Conservation (phyloP, 2,329 filamentous ascomycete genomes). For the Talaromyces sp. region DNA sequence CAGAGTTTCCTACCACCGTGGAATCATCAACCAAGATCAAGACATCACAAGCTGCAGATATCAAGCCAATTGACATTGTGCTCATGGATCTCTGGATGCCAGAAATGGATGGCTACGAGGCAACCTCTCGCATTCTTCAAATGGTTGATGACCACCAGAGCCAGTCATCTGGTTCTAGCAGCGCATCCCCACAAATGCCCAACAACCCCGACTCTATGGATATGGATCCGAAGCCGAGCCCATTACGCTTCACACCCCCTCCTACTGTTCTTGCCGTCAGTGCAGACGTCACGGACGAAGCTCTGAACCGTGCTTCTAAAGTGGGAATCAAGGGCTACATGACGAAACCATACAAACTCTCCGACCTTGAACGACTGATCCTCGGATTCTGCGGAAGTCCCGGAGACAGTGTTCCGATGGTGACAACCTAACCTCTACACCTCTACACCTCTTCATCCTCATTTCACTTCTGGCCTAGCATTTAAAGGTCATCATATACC, state of each 20-base stretch:
- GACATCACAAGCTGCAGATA: conserved; percentile 29
- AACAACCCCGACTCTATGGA: conserved; percentile 19
- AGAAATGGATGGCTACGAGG: conserved; percentile 71
- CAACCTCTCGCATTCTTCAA: conserved; percentile 63
- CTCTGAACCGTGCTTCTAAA: conserved; percentile 61
- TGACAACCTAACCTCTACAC: not conserved
- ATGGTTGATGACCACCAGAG: conserved; percentile 49
- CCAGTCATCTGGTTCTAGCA: conserved; percentile 18
- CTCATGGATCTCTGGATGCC: conserved; percentile 81
- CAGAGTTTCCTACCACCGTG: conserved; percentile 8
- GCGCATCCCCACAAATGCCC: conserved; percentile 10
- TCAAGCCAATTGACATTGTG: conserved; percentile 61
- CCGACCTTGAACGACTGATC: conserved; percentile 65
- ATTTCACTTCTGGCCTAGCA: conserved; percentile 1
- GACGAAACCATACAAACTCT: conserved; percentile 68
- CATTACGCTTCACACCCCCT: conserved; percentile 39
- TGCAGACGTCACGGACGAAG: conserved; percentile 67
- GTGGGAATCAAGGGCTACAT: conserved; percentile 70
- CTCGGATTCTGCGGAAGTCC: conserved; percentile 46
- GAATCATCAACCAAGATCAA: conserved; percentile 19
- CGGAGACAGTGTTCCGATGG: conserved; percentile 4
- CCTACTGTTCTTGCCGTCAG: conserved; percentile 64
- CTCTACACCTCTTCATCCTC: not conserved
- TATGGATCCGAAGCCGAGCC: conserved; percentile 13
- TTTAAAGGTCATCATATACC: conserved; percentile 16